Evolutionary conservation across 495 filamentous ascomycete genomes (phyloP).

Genomic region (Pseudotulostoma volvatum): DNA sequence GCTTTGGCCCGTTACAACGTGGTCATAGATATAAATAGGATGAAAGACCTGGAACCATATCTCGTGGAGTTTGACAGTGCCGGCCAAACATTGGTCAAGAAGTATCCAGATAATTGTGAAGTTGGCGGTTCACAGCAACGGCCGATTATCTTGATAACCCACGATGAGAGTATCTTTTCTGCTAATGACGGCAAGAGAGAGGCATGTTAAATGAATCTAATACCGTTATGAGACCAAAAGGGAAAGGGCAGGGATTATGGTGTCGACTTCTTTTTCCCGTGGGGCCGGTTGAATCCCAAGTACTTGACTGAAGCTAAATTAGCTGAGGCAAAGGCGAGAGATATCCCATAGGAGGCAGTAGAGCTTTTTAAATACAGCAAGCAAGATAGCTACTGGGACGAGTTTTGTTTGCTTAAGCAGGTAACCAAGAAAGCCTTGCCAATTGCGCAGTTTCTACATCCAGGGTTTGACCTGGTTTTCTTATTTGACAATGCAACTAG

Average conservation of each 20-base stretch:
- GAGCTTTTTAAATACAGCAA: background rate
- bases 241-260: background rate
- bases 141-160: background rate
- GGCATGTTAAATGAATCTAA: background rate
- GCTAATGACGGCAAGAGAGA: background rate
- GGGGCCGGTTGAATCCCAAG: background rate
- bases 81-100: background rate
- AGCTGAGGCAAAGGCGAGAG: background rate
- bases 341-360: background rate
- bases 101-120: background rate
- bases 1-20: background rate
- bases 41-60: background rate
- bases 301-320: background rate
- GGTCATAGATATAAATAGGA: background rate
- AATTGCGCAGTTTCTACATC: background rate
- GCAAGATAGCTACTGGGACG: background rate
- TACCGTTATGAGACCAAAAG: background rate
- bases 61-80: background rate
- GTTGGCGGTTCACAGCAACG: background rate
- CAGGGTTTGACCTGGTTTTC: background rate
- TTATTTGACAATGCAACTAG: background rate
- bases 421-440: background rate
- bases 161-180: background rate
- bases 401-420: background rate
- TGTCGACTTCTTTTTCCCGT: background rate